Conservation (phyloP, 2,329 filamentous ascomycete genomes). For the Sporothrix protearum region DNA sequence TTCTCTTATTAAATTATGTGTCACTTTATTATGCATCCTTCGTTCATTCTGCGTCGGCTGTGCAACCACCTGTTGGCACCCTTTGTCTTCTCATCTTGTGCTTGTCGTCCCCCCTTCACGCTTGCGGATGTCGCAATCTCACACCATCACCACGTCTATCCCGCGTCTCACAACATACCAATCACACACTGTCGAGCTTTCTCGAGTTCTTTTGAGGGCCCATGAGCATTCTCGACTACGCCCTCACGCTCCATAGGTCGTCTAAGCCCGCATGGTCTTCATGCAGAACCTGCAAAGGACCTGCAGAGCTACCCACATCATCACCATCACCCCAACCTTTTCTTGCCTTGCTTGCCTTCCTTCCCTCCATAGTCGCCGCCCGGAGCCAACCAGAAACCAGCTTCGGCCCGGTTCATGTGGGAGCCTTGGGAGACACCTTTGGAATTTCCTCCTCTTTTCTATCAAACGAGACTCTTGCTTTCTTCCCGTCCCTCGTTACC, state of each 20-base stretch:
- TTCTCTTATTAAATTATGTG: conserved; percentile 15
- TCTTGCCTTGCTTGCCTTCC: background rate
- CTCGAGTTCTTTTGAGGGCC: background rate
- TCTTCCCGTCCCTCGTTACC: background rate
- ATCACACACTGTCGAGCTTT: background rate
- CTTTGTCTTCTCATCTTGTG: background rate
- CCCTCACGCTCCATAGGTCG: background rate
- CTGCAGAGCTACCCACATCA: conserved; percentile 11
- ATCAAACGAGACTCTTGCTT: background rate
- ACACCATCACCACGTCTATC: background rate
- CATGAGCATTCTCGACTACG: background rate
- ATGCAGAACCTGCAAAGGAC: background rate
- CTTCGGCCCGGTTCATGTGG: conserved; percentile 7
- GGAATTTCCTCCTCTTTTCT: background rate
- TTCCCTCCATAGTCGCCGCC: background rate
- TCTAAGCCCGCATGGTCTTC: background rate
- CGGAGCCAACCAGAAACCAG: conserved; percentile 1
- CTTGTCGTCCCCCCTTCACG: background rate
- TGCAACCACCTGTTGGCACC: background rate
- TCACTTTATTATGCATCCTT: conserved; percentile 5
- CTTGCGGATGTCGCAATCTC: background rate
- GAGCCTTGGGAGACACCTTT: background rate
- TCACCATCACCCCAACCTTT: background rate
- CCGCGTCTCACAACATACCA: background rate
- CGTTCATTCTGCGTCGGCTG: background rate